A percentile compares a stretch with the other conserved stretches of the same genome.
phyloP scores from a whole-genome alignment of 768 basidiomycete genomes.

The Mycena polygramma region DNA sequence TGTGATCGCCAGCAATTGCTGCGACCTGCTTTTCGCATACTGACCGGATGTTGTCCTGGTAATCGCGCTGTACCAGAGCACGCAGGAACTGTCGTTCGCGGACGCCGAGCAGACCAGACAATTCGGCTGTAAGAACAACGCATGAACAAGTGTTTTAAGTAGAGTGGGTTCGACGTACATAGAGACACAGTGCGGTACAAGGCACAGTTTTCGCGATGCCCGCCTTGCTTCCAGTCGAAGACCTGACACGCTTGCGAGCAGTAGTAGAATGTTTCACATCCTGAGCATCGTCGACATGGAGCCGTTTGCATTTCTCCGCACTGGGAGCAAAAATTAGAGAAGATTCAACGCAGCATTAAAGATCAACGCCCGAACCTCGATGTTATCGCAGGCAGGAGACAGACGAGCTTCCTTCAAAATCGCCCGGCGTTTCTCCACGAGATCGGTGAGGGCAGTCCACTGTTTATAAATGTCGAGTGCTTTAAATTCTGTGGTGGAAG shows the following conservation, averaged over 20 bases:
- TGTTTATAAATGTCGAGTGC: neutral
- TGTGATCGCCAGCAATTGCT: neutral
- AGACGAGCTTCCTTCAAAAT: neutral
- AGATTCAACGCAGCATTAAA: neutral
- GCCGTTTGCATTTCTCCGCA: neutral
- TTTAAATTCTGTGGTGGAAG: neutral
- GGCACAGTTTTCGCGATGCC: slow-evolving; percentile 7
- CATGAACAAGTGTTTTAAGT: neutral
- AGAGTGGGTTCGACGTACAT: neutral
- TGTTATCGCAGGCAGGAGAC: slow-evolving; percentile 5
- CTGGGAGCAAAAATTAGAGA: neutral
- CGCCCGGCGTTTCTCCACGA: neutral
- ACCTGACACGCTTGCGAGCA: neutral
- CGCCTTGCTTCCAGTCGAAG: slow-evolving; percentile 4
- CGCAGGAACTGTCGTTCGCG: slow-evolving; percentile 7
- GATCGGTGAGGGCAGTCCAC: neutral
- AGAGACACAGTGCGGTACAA: neutral
- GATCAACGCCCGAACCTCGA: neutral
- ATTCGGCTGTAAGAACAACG: neutral
- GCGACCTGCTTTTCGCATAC: neutral
- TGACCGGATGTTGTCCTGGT: neutral
- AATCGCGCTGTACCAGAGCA: neutral
- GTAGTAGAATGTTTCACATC: neutral
- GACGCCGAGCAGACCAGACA: neutral
- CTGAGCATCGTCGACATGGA: slow-evolving; percentile 3